A percentile compares a stretch with the other conserved stretches of the same genome.
Evolutionary conservation across 495 filamentous ascomycete genomes (phyloP).

Genomic region (Mycothermus thermophilus): DNA sequence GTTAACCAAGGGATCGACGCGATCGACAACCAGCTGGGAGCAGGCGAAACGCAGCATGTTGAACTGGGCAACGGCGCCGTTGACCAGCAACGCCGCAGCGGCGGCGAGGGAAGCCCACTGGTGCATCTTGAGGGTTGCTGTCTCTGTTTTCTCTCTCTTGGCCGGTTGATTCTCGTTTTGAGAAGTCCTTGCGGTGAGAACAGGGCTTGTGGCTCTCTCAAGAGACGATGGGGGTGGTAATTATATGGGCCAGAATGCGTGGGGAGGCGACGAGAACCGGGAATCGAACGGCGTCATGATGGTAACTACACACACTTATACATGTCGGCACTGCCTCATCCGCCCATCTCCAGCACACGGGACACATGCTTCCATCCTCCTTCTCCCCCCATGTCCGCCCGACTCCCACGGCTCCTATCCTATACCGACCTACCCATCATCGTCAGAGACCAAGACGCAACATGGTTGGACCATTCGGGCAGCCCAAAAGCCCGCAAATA

Average conservation of each 20-base stretch:
- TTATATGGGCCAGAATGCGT: not conserved
- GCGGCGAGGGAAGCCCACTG: slow-evolving; percentile 33
- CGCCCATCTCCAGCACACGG: not conserved
- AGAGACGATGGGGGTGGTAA: too few species aligned
- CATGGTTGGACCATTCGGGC: slow-evolving; percentile 10
- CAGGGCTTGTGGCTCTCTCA: too few species aligned
- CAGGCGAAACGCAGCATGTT: slow-evolving; percentile 45
- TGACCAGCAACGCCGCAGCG: slow-evolving; percentile 32
- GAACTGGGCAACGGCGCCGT: slow-evolving; percentile 32
- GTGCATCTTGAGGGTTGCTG: slow-evolving; percentile 31
- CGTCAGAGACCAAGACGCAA: slow-evolving; percentile 8
- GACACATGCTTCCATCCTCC: too few species aligned
- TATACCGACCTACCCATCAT: too few species aligned
- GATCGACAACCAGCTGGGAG: slow-evolving; percentile 43
- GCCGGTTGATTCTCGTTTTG: slow-evolving; percentile 1
- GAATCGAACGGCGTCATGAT: not conserved
- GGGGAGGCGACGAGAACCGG: not conserved
- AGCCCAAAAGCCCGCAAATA: slow-evolving; percentile 22
- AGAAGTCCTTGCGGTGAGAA: too few species aligned
- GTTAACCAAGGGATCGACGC: slow-evolving; percentile 39
- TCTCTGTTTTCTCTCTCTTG: slow-evolving; percentile 2
- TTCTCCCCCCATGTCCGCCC: not conserved
- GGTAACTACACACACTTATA: too few species aligned
- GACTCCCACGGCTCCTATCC: too few species aligned
- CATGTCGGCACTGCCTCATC: not conserved